Percentiles rank a stretch among this genome's conserved stretches.
phyloP scores from a whole-genome alignment of 345 rosid species.

The Corchorus olitorius region DNA sequence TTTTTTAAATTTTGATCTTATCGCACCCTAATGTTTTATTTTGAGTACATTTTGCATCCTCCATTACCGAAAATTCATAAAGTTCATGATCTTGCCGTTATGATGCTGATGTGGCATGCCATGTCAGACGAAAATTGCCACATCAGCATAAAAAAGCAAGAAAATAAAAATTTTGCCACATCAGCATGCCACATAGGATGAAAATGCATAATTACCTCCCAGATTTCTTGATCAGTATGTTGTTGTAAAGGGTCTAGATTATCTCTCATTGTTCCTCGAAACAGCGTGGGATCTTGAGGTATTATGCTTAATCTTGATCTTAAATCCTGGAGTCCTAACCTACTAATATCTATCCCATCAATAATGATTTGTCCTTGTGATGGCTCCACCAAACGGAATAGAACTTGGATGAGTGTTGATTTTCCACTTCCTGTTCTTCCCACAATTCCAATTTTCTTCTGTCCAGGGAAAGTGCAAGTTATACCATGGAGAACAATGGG shows the following conservation, averaged over 20 bases:
- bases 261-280: constrained; percentile 78
- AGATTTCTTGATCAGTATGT: constrained; percentile 72
- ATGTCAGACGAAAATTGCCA: too few relatives aligned
- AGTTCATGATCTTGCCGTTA: too few relatives aligned
- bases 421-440: constrained; percentile 93
- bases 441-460: constrained; percentile 78
- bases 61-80: too few relatives aligned
- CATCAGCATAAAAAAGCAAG: too few relatives aligned
- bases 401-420: constrained; percentile 83
- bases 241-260: constrained; percentile 88
- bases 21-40: too few relatives aligned
- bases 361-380: constrained; percentile 61
- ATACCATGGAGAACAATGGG: constrained; percentile 78
- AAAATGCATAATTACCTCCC: constrained; percentile 57
- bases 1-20: too few relatives aligned
- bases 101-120: too few relatives aligned
- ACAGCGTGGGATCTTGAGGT: constrained; percentile 94
- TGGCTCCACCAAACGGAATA: constrained; percentile 81
- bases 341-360: constrained; percentile 61
- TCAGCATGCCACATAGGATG: too few relatives aligned
- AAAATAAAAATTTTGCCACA: too few relatives aligned
- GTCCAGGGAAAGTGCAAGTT: constrained; percentile 72
- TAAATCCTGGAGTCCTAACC: constrained; percentile 74
- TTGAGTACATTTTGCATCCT: too few relatives aligned
- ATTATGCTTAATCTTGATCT: constrained; percentile 76